Evolutionary conservation across 139 green algal species (phyloP), one percentile per base, ranked within the genome.

Genomic region (Desmodesmus armatus): DNA sequence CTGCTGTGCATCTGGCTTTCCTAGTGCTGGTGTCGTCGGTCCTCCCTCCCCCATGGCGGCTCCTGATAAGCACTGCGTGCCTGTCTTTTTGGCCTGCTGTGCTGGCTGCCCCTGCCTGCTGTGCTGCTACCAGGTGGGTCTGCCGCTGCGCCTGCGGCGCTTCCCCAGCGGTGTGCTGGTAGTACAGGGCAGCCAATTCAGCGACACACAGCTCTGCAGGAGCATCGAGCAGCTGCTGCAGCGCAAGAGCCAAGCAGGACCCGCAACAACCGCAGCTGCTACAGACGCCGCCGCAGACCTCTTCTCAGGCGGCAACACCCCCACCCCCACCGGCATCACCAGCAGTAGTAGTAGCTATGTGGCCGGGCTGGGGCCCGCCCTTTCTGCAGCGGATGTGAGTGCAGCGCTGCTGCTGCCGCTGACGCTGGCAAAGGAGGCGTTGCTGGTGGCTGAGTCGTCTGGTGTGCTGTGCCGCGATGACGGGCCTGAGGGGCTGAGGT

Each of bases 391-490:
- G 9, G 90, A 95, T 55, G 89, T 96, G 62, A 94, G 93, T 0
- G 62, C 60, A 2, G 89, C 80, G 0, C 83, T 97, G 41, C 49
- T 60, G 0, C 74, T 97, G 35, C 86, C 92, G 4, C 41, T 96
- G 11, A 72, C 90, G 5, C 88, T 99, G 9, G 96, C 97, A 2
- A 69, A 66, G 3, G 95, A 98, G 90, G 94, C 99, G 66, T 85
- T 99, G 78, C 51, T 93, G 7, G 92, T 86, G 27, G 96, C 96
- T 5, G 96, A 99, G 90, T 47, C 44, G 19, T 31, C 55, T 13
- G 96, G 94, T 7, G 84, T 97, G 33, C 77, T 99, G 85, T 98
- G 95, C 88, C 87, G 96, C 0, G 96, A 99, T 74, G 96, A 99
- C 23, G 82, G 82, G 11, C 92, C 92, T 2, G 94, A 97, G 71